A percentile compares a stretch with the other conserved stretches of the same genome.
Conservation (phyloP, 805 yeast species). For the Pichia sporocuriosa region DNA sequence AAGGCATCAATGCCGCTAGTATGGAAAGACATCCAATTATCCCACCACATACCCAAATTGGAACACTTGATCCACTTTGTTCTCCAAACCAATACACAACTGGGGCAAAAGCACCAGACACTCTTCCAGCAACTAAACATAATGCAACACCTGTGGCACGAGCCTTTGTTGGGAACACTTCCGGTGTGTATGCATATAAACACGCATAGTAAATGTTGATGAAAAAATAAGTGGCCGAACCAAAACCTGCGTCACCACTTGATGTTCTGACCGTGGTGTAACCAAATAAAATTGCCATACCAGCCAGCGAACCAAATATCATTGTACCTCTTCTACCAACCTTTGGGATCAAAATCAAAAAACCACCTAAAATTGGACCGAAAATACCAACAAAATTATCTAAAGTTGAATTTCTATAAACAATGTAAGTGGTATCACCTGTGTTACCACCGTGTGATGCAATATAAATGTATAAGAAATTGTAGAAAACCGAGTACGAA, state of each 20-base stretch:
- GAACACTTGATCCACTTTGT: constrained; percentile 44
- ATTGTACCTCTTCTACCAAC: constrained; percentile 56
- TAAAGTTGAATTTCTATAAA: constrained; percentile 43
- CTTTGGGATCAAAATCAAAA: constrained; percentile 24
- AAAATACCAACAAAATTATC: constrained; percentile 41
- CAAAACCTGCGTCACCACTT: constrained; percentile 45
- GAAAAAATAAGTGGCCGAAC: constrained; percentile 42
- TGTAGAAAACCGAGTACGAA: constrained; percentile 50
- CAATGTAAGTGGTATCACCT: constrained; percentile 32
- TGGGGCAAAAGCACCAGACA: constrained; percentile 52
- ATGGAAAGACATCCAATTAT: constrained; percentile 43
- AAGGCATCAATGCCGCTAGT: constrained; percentile 40
- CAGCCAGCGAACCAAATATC: constrained; percentile 42
- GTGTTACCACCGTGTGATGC: constrained; percentile 44
- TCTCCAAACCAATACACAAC: constrained; percentile 47
- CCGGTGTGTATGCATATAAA: constrained; percentile 62
- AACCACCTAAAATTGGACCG: constrained; percentile 50
- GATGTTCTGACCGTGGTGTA: constrained; percentile 56
- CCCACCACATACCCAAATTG: constrained; percentile 57
- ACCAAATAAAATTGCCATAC: constrained; percentile 54
- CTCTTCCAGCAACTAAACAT: constrained; percentile 47
- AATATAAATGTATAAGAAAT: constrained; percentile 47
- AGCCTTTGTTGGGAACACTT: constrained; percentile 46
- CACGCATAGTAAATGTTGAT: constrained; percentile 49
- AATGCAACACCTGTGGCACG: constrained; percentile 58